Conservation (phyloP, 331 rosid species). For the Quercus lobata region DNA sequence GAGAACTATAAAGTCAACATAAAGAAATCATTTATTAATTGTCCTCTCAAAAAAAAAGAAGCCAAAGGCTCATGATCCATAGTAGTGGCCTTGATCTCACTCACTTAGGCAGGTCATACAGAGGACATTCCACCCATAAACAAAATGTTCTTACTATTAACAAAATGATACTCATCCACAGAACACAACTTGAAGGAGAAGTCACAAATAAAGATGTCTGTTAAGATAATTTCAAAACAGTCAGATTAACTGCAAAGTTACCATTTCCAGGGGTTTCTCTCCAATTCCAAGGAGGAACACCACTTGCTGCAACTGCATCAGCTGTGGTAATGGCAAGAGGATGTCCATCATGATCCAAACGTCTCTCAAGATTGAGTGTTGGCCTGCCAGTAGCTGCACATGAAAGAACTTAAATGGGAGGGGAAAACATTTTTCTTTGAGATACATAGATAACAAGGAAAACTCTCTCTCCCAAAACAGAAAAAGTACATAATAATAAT, state of each 20-base stretch:
- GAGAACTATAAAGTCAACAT: conserved; percentile 16
- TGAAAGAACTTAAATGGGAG: conserved; percentile 19
- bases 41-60: background rate
- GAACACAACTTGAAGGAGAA: background rate
- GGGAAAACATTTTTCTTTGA: conserved; percentile 1
- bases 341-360: conserved; percentile 88
- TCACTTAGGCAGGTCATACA: background rate
- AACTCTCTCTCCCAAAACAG: background rate
- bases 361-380: conserved; percentile 89
- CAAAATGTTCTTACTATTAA: background rate
- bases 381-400: conserved; percentile 82
- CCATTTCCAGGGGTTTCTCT: conserved; percentile 96
- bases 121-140: background rate
- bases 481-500: too few species aligned
- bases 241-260: conserved; percentile 19
- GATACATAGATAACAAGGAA: background rate
- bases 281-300: conserved; percentile 99
- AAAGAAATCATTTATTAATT: background rate
- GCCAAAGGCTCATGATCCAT: background rate
- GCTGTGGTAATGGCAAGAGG: conserved; percentile 94
- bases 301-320: conserved; percentile 80
- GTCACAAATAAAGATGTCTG: background rate
- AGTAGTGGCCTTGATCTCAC: background rate
- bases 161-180: too few species aligned
- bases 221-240: background rate